These are phyloP conservation scores for Emericellopsis atlantica DNA, from an alignment of 2,329 filamentous ascomycete genomes.

Conservation along the genomic window DNA sequence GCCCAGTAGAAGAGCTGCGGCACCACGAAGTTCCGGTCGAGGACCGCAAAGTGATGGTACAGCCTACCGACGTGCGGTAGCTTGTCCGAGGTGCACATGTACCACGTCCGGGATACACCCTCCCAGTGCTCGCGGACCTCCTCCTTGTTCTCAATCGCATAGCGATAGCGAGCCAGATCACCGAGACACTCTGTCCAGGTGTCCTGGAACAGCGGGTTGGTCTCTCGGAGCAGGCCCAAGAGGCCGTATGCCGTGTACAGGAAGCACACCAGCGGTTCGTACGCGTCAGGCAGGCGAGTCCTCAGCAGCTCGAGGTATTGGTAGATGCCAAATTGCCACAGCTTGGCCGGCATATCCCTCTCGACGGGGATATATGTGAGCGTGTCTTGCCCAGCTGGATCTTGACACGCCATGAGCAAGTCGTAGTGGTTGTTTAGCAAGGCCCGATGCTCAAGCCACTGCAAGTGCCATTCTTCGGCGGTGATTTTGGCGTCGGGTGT, in stretches of 20 bases:
- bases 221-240: slow-evolving; percentile 79
- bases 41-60: slow-evolving; percentile 78
- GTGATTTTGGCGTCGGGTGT: slow-evolving; percentile 32
- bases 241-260: slow-evolving; percentile 84
- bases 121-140: slow-evolving; percentile 72
- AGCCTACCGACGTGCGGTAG: slow-evolving; percentile 64
- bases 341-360: slow-evolving; percentile 82
- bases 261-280: slow-evolving; percentile 85
- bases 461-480: slow-evolving; percentile 68
- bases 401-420: slow-evolving; percentile 77
- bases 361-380: slow-evolving; percentile 60
- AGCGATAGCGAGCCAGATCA: slow-evolving; percentile 69
- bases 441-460: slow-evolving; percentile 73
- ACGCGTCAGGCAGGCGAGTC: slow-evolving; percentile 58
- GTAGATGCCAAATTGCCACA: slow-evolving; percentile 93
- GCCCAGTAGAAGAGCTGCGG: slow-evolving; percentile 63
- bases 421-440: slow-evolving; percentile 74
- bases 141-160: slow-evolving; percentile 84
- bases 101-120: slow-evolving; percentile 71
- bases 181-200: slow-evolving; percentile 93
- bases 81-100: slow-evolving; percentile 66
- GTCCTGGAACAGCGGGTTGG: slow-evolving; percentile 67
- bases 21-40: slow-evolving; percentile 56
- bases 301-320: slow-evolving; percentile 68
- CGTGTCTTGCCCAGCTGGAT: slow-evolving; percentile 61